phyloP scores from a whole-genome alignment of 352 stramenopile genomes.

The Pythium volutum region DNA sequence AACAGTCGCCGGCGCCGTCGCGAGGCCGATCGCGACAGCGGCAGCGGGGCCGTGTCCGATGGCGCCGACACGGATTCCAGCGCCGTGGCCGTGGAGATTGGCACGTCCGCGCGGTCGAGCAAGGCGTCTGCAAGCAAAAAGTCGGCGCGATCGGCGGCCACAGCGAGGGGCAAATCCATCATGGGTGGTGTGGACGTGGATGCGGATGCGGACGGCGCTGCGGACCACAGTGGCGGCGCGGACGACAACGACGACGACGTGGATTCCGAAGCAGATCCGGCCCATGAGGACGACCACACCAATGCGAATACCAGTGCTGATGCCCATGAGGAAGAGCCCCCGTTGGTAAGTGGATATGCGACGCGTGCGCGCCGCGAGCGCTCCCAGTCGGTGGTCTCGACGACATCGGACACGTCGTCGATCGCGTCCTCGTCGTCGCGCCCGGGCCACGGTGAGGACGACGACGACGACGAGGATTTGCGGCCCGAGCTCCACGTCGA shows the following conservation, averaged over 20 bases:
- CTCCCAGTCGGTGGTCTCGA: slow-evolving; percentile 68
- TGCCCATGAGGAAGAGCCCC: slow-evolving; percentile 29
- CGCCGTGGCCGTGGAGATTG: slow-evolving; percentile 25
- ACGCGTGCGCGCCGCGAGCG: slow-evolving; percentile 38
- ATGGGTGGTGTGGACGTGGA: neutral
- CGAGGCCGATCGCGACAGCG: slow-evolving; percentile 27
- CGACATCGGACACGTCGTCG: slow-evolving; percentile 54
- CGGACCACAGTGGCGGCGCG: neutral
- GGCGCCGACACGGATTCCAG: slow-evolving; percentile 61
- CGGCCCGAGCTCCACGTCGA: slow-evolving; percentile 35
- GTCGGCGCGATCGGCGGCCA: neutral
- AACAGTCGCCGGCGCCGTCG: slow-evolving; percentile 38
- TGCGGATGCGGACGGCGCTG: neutral
- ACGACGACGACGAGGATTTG: slow-evolving; percentile 28
- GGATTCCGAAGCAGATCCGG: slow-evolving; percentile 5
- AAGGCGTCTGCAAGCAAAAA: slow-evolving; percentile 17
- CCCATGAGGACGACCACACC: slow-evolving; percentile 11
- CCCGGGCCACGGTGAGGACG: neutral
- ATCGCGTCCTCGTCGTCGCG: slow-evolving; percentile 27
- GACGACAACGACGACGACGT: neutral
- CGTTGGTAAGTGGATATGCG: slow-evolving; percentile 25
- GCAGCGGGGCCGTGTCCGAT: slow-evolving; percentile 38
- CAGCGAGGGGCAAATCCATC: slow-evolving; percentile 27
- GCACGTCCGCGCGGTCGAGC: slow-evolving; percentile 7
- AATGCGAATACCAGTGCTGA: slow-evolving; percentile 18